These are phyloP conservation scores for Penicillium hordei DNA, from an alignment of 2,329 filamentous ascomycete genomes.

Conservation along the genomic window DNA sequence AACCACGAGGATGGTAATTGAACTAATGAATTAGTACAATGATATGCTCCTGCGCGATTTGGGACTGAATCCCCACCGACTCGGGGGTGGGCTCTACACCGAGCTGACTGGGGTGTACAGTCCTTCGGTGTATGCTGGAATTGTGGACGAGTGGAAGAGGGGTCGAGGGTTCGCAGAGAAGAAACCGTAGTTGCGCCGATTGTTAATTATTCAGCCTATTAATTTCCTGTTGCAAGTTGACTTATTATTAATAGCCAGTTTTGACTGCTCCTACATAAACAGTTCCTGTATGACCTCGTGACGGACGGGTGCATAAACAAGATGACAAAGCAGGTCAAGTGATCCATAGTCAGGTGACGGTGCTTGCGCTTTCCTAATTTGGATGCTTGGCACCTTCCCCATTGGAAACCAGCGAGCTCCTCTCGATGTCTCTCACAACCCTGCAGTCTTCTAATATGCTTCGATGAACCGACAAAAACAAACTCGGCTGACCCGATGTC, in stretches of 20 bases:
- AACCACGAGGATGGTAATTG: background rate
- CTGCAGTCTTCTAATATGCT: background rate
- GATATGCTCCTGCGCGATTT: slow-evolving; percentile 27
- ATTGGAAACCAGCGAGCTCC: background rate
- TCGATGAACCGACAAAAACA: too few relatives aligned
- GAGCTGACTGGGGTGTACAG: slow-evolving; percentile 26
- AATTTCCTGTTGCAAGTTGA: background rate
- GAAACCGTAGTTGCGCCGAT: background rate
- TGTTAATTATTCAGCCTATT: background rate
- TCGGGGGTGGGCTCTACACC: slow-evolving; percentile 18
- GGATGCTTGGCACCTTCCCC: slow-evolving; percentile 3
- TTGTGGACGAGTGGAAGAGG: slow-evolving; percentile 27
- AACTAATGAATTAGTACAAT: slow-evolving; percentile 23
- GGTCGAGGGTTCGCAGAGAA: background rate
- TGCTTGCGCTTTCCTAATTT: slow-evolving; percentile 22
- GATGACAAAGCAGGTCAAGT: background rate
- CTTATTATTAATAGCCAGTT: background rate
- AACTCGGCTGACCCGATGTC: too few relatives aligned
- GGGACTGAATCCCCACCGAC: slow-evolving; percentile 25
- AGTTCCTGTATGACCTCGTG: background rate
- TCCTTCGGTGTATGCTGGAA: slow-evolving; percentile 26
- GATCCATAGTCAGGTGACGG: slow-evolving; percentile 1
- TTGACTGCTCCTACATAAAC: background rate
- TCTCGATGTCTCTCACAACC: background rate
- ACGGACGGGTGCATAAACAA: background rate